phyloP scores from a whole-genome alignment of 805 yeast species.

The Teunomyces gatunensis region DNA sequence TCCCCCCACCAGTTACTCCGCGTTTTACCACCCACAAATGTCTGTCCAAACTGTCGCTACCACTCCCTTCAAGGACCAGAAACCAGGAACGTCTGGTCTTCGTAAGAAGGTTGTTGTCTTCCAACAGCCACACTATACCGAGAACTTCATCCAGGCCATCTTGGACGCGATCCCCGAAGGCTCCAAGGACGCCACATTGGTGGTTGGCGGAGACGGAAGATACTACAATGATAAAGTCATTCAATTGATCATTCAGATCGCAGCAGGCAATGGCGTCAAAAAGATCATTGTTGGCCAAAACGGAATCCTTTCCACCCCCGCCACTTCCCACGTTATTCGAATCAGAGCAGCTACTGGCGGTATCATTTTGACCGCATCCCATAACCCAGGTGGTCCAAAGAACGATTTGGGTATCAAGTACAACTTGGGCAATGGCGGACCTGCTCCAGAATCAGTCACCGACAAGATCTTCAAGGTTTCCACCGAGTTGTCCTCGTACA shows the following conservation, averaged over 20 bases:
- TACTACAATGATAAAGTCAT: constrained; percentile 81
- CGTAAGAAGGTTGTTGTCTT: constrained; percentile 88
- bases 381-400: constrained; percentile 95
- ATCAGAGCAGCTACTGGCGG: constrained; percentile 81
- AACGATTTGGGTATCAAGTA: constrained; percentile 95
- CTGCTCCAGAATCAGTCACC: constrained; percentile 95
- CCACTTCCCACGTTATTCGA: constrained; percentile 91
- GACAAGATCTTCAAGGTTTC: constrained; percentile 78
- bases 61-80: constrained; percentile 81
- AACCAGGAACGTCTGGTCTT: constrained; percentile 97
- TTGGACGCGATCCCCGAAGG: constrained; percentile 91
- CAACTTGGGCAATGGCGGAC: constrained; percentile 94
- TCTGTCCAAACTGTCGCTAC: constrained; percentile 46
- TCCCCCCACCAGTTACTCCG: neutral
- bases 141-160: constrained; percentile 88
- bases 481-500: constrained; percentile 56
- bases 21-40: constrained; percentile 2
- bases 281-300: constrained; percentile 83
- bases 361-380: constrained; percentile 92
- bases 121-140: constrained; percentile 78
- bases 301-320: constrained; percentile 92
- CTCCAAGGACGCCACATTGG: constrained; percentile 65
- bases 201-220: constrained; percentile 97
- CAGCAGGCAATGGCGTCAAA: constrained; percentile 88
- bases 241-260: constrained; percentile 75